Base-by-base conservation (phyloP, 2,329 filamentous ascomycete genomes). In the Hirsutella minnesotensis region DNA sequence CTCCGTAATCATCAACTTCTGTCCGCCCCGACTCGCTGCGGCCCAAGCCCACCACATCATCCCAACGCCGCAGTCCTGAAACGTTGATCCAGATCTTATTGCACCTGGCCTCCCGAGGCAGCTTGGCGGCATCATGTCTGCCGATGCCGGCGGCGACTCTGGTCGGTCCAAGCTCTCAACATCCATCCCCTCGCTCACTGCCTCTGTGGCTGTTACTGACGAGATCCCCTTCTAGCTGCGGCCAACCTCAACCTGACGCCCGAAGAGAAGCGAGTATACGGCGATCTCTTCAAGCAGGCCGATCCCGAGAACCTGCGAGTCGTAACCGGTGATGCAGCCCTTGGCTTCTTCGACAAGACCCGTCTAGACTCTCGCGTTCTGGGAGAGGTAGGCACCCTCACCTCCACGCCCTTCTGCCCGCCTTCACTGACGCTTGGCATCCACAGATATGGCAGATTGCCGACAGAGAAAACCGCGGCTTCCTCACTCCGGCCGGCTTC, bases 341-440 rank as follows among this genome's bases (percentile, higher is more conserved):
- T 98, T 62, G 86, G 88, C 61, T 96, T 98, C 71, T 98, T 98
- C 60, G 89, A 96, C 65, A 92, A 92, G 72, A 96, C 92, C 38
- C 82, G 85, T 53, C 73, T 98, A 39, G 80, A 90, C 47, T 86
- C 89, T 42, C 80, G 86, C 48, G 74, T 92, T 39, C 73, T 98
- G 46, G 92, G 90, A 63, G 82, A 94, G 77, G 86, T 90, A 66
- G 53, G 78, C 70, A 15, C 5, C 16, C 38, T 35, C 20, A 22
- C 31, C 8, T 21, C 36, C 18, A 9, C 13, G 4, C 4, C 34
- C 19, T 4, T 12, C 31, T 29, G 9, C 8, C 3, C 16, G 16
- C 9, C 12, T 33, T 31, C 5, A 13, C 37, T 27, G 37, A 20
- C 13, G 4, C n/a, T 15, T 18, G 19, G 20, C 34, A 35, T 21